A percentile compares a stretch with the other conserved stretches of the same genome.
phyloP scores from a whole-genome alignment of 2,329 filamentous ascomycete genomes.

The Alternaria ethzedia region DNA sequence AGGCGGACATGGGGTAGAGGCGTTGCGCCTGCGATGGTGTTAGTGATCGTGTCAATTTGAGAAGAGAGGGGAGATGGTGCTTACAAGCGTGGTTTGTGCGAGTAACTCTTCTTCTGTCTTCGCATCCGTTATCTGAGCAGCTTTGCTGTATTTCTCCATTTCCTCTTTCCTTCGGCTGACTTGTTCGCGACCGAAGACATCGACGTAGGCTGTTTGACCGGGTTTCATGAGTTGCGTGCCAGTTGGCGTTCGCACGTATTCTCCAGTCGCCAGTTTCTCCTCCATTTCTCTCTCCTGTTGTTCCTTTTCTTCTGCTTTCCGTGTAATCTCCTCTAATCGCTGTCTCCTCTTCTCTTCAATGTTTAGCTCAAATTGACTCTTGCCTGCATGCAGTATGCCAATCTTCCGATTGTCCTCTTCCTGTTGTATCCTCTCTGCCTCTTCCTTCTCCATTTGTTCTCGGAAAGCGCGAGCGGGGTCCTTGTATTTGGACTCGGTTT shows the following conservation, averaged over 20 bases:
- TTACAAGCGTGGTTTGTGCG: slow-evolving; percentile 42
- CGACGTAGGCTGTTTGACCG: slow-evolving; percentile 41
- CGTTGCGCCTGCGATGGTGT: slow-evolving; percentile 36
- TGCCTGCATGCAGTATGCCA: slow-evolving; percentile 43
- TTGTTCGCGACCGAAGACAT: slow-evolving; percentile 42
- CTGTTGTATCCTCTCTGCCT: slow-evolving; percentile 28
- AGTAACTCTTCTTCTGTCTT: slow-evolving; percentile 36
- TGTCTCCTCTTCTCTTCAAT: slow-evolving; percentile 41
- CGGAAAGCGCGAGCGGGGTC: slow-evolving; percentile 43
- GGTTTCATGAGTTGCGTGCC: slow-evolving; percentile 47
- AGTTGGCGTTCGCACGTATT: slow-evolving; percentile 41
- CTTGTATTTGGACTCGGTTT: slow-evolving; percentile 49
- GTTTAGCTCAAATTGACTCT: slow-evolving; percentile 43
- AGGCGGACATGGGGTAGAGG: slow-evolving; percentile 45
- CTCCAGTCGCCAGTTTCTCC: slow-evolving; percentile 41
- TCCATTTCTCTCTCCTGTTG: slow-evolving; percentile 36
- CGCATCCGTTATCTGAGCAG: slow-evolving; percentile 27
- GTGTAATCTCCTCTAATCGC: slow-evolving; percentile 36
- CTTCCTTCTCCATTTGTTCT: slow-evolving; percentile 43
- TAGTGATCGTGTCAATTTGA: background rate
- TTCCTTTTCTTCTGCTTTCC: slow-evolving; percentile 44
- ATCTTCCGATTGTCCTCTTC: slow-evolving; percentile 36
- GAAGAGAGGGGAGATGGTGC: background rate
- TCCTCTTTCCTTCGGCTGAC: slow-evolving; percentile 39
- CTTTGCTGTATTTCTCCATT: slow-evolving; percentile 34